phyloP scores from a whole-genome alignment of 2,329 filamentous ascomycete species.

The Scopulariopsis brevicaulis region DNA sequence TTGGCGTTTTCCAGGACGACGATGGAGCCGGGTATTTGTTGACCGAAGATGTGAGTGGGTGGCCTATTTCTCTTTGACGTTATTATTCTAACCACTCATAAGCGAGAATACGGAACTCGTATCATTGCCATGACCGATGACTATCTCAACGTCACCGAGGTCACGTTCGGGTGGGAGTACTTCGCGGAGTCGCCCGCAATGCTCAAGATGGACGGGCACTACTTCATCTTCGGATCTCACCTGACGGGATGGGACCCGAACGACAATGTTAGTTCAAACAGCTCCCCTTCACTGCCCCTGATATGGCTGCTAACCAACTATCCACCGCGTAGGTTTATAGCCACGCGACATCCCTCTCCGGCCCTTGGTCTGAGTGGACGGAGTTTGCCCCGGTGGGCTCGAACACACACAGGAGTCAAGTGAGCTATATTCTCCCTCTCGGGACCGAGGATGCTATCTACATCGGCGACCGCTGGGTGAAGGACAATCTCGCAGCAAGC shows the following conservation, averaged over 20 bases:
- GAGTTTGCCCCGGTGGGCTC: slow-evolving; percentile 45
- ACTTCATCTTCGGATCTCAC: slow-evolving; percentile 54
- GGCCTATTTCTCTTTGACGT: background rate
- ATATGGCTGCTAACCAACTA: background rate
- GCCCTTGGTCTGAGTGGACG: slow-evolving; percentile 50
- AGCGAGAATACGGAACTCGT: slow-evolving; percentile 45
- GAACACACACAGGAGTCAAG: slow-evolving; percentile 49
- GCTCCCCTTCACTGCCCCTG: background rate
- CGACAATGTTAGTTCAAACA: slow-evolving; percentile 36
- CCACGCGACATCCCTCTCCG: slow-evolving; percentile 42
- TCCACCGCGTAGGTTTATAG: slow-evolving; percentile 29
- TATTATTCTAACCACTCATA: background rate
- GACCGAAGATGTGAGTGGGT: slow-evolving; percentile 46
- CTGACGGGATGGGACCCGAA: slow-evolving; percentile 48
- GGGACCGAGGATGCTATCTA: slow-evolving; percentile 36
- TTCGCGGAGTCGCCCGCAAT: slow-evolving; percentile 52
- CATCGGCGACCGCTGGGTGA: slow-evolving; percentile 57
- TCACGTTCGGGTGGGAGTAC: slow-evolving; percentile 39
- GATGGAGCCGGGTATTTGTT: slow-evolving; percentile 49
- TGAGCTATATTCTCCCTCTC: slow-evolving; percentile 41
- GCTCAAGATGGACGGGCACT: slow-evolving; percentile 45
- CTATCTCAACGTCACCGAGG: slow-evolving; percentile 37
- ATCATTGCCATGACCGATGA: slow-evolving; percentile 33
- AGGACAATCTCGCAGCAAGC: slow-evolving; percentile 43
- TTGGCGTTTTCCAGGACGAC: slow-evolving; percentile 50